These are phyloP conservation scores for Xylaria digitata DNA, from an alignment of 2,329 filamentous ascomycete genomes.

Conservation along the genomic window DNA sequence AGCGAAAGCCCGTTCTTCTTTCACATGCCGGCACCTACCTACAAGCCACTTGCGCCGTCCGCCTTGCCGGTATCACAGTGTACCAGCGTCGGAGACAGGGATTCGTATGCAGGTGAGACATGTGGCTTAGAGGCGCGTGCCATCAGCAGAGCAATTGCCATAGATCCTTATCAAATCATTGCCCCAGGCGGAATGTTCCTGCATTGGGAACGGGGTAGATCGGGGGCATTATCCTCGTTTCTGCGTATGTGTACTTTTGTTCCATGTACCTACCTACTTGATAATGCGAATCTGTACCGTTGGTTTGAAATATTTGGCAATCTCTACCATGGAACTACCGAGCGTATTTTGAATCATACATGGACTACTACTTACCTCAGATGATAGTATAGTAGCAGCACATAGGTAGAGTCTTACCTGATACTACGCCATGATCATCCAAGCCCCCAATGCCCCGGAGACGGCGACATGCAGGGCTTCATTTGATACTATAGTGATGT, in stretches of 20 bases:
- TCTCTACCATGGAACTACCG: not conserved
- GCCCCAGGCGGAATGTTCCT: conserved; percentile 30
- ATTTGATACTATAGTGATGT: conserved; percentile 1
- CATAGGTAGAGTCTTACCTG: conserved; percentile 7
- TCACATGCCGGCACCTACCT: conserved; percentile 15
- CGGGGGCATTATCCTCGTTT: not conserved
- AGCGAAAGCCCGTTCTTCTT: conserved; percentile 1
- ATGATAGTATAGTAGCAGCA: not conserved
- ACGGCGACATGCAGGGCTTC: conserved; percentile 16
- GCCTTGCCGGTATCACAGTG: not conserved
- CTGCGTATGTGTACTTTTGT: not conserved
- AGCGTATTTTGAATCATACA: not conserved
- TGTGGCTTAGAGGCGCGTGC: conserved; percentile 32
- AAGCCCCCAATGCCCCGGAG: not conserved
- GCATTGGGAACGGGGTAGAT: conserved; percentile 25
- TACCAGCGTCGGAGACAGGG: conserved; percentile 16
- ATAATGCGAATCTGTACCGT: not conserved
- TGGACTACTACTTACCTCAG: not conserved
- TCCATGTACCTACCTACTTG: not conserved
- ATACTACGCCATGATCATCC: conserved; percentile 1
- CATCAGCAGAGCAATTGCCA: conserved; percentile 1
- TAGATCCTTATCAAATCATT: conserved; percentile 26
- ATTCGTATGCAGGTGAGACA: conserved; percentile 31
- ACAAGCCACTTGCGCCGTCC: conserved; percentile 5
- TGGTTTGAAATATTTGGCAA: not conserved